phyloP scores from a whole-genome alignment of 495 filamentous ascomycete species.

The Bacidia gigantensis region DNA sequence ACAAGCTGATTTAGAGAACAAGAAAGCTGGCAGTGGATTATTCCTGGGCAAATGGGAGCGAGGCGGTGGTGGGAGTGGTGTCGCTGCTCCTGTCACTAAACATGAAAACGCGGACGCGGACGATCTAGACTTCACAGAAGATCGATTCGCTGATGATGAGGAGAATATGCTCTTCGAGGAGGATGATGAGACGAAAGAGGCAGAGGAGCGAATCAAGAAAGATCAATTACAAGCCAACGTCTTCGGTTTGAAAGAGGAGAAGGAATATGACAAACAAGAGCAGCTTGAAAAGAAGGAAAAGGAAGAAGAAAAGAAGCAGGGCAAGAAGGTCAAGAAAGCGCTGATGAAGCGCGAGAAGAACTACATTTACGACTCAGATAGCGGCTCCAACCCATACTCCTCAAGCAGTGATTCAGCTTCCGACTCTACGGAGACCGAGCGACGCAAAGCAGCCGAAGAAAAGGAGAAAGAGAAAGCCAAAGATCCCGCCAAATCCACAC shows the following conservation, averaged over 20 bases:
- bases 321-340: conserved; percentile 64
- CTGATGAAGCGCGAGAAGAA: conserved; percentile 76
- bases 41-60: conserved; percentile 25
- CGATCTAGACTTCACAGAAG: conserved; percentile 50
- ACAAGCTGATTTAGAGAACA: conserved; percentile 34
- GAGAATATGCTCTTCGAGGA: conserved; percentile 67
- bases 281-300: conserved; percentile 52
- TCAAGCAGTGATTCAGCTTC: conserved; percentile 23
- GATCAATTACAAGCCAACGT: conserved; percentile 80
- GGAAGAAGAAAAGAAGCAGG: conserved; percentile 49
- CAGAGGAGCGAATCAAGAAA: conserved; percentile 69
- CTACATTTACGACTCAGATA: conserved; percentile 64
- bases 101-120: conserved; percentile 44
- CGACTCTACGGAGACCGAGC: conserved; percentile 34
- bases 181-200: conserved; percentile 83
- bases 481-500: conserved; percentile 14
- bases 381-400: conserved; percentile 63
- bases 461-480: conserved; percentile 41
- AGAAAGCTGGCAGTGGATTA: conserved; percentile 13
- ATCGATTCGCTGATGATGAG: conserved; percentile 76
- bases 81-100: conserved; percentile 26
- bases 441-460: conserved; percentile 55
- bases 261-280: conserved; percentile 73
- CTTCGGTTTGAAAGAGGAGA: conserved; percentile 72
- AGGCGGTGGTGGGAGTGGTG: conserved; percentile 11